phyloP scores from a whole-genome alignment of 2,329 filamentous ascomycete species.

The Fonsecaea pedrosoi region DNA sequence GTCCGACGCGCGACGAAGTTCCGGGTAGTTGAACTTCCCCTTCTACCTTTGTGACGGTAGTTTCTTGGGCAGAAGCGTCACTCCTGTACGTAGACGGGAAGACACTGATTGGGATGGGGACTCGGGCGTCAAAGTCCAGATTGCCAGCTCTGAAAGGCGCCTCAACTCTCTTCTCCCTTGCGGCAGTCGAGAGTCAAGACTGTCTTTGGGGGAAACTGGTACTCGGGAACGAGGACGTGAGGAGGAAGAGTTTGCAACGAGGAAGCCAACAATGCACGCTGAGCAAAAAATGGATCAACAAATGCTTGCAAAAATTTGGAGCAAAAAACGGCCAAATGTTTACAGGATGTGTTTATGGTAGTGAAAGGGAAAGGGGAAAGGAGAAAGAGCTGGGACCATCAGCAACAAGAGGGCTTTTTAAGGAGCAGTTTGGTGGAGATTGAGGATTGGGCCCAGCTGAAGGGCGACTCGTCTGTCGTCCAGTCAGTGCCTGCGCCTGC shows the following conservation, averaged over 20 bases:
- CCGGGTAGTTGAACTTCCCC: slow-evolving; percentile 76
- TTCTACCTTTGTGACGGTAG: slow-evolving; percentile 79
- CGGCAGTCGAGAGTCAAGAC: slow-evolving; percentile 44
- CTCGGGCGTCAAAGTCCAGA: slow-evolving; percentile 65
- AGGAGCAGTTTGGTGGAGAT: slow-evolving; percentile 4
- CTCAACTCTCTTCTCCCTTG: slow-evolving; percentile 43
- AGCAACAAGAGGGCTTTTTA: slow-evolving; percentile 8
- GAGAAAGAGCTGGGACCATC: slow-evolving; percentile 14
- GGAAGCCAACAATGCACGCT: slow-evolving; percentile 20
- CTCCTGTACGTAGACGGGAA: slow-evolving; percentile 97
- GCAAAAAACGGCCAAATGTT: slow-evolving; percentile 8
- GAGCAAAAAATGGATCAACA: slow-evolving; percentile 5
- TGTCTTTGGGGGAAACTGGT: slow-evolving; percentile 28
- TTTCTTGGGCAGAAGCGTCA: slow-evolving; percentile 70
- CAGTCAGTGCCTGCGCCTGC: slow-evolving; percentile 4
- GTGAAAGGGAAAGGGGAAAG: slow-evolving; percentile 17
- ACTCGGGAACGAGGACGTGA: not conserved
- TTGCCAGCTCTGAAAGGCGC: slow-evolving; percentile 39
- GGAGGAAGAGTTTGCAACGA: slow-evolving; percentile 13
- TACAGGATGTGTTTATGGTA: not conserved
- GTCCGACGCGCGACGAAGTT: slow-evolving; percentile 83
- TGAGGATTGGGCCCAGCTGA: slow-evolving; percentile 6
- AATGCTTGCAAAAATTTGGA: not conserved
- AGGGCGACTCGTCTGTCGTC: not conserved
- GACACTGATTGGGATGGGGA: slow-evolving; percentile 99